Conservation (phyloP, 352 stramenopile genomes). For the Phytopythium montanum region DNA sequence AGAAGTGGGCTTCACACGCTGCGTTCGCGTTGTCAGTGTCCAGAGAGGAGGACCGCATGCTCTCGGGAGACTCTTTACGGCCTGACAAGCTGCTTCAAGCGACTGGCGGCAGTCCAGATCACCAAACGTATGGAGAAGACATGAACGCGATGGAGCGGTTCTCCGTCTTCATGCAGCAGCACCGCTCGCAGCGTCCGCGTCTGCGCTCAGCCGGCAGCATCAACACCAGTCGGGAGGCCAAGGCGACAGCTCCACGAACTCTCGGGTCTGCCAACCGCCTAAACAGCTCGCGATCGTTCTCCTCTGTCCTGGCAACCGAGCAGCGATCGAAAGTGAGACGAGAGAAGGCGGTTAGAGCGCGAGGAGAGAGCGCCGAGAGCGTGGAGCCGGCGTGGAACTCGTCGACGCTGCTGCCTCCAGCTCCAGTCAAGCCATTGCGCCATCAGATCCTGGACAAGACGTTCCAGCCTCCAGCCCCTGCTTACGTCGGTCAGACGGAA, state of each 20-base stretch:
- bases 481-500: conserved; percentile 29
- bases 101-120: not conserved
- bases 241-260: not conserved
- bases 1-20: not conserved
- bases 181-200: conserved; percentile 1
- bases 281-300: not conserved
- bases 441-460: conserved; percentile 59
- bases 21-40: not conserved
- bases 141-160: conserved; percentile 3
- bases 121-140: not conserved
- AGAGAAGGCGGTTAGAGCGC: not conserved
- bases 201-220: not conserved
- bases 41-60: not conserved
- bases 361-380: not conserved
- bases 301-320: not conserved
- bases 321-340: conserved; percentile 1
- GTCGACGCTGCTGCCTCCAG: conserved; percentile 39
- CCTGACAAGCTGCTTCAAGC: not conserved
- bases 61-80: not conserved
- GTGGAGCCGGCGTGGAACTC: conserved; percentile 33
- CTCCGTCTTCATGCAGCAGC: conserved; percentile 5
- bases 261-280: not conserved
- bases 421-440: conserved; percentile 29
- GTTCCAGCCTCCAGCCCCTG: conserved; percentile 38
- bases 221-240: not conserved